Base-by-base conservation (phyloP, 768 basidiomycete genomes). In the Candolleomyces efflorescens region DNA sequence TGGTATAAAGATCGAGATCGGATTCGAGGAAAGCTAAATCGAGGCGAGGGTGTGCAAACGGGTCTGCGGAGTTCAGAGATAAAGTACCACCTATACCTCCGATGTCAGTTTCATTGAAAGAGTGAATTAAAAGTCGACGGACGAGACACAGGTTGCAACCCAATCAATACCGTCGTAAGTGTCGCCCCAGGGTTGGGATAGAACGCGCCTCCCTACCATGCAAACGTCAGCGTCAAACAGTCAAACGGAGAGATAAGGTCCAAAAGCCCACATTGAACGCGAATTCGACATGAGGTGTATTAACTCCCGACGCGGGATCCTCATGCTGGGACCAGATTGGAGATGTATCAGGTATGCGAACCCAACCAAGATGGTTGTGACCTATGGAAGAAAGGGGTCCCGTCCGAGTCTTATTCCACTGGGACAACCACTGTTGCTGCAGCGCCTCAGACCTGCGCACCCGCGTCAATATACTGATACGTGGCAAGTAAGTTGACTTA, bases 281-380 rank as follows among this genome's bases (percentile, higher is more conserved):
- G n/a, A 59, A 41, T 50, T 62, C 61, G 27, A 62, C 18, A n/a
- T 62, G 61, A 2, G 58, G 54, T 2, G 61, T 52, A 26, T 59
- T 56, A 1, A 17, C 23, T 15, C 61, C 55, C 26, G 61, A 62
- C 20, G 61, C 56, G 0, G 61, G 58, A 32, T 59, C 61, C 38
- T 27, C 41, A 22, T 47, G 38, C 20, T 49, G 20, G 0, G 46
- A 37, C 27, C 48, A 59, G n/a, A 59, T 56, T 7, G 60, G 51
- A 4, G 50, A 56, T 53, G 48, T 32, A 13, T 59, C 54, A 10
- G 61, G 54, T n/a, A 62, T 23, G 13, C 61, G 45, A 7, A 50
- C 49, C 61, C 57, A 59, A 15, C 37, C 51, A 10, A 56, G 12
- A 18, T 55, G 44, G 43, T 54, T 47, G 51, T 49, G 50, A 2